Base-by-base conservation (phyloP, 129 eudicot species). In the Sambucus nigra region DNA sequence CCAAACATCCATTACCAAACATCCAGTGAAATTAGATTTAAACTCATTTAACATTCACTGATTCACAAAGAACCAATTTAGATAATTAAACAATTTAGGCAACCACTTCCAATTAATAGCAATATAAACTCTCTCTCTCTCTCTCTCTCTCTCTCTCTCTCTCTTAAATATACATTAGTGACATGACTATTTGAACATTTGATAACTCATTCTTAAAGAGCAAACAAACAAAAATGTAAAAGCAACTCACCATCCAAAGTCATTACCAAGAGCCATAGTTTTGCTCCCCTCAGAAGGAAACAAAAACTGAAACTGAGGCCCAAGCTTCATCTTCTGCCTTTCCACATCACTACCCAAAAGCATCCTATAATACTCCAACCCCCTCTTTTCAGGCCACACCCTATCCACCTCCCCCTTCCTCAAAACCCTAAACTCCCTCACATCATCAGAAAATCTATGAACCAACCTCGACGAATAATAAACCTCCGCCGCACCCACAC, bases 201-300 rank as follows among this genome's bases (percentile, higher is more conserved):
- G 45, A 12, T 7, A 2, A 4, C 15, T 40, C 13, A 7, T 7
- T 4, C n/a, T 7, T 4, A 40, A 25, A 46, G 6, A 20, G 6
- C 38, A n/a, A 46, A 27, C 13, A 1, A 1, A 25, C 22, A 55
- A 21, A 24, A 17, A 53, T 41, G 50, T 40, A 67, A n/a, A 50
- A 41, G 25, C 35, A 33, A 21, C 56, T 60, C 23, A 91, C 99
- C 99, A 91, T 69, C 94, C 99, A 39, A 86, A 81, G 32, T 91
- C 95, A 56, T 91, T 91, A 41, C 99, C 99, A 27, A 80, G 82
- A 7, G 86, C 67, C 53, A 76, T 63, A 14, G 87, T 66, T 51
- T 63, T 61, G 66, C 95, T 73, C 27, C 95, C 95, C 26, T 59
- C 74, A 27, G 95, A 76, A 14, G 94, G 95, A 57, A 79, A 85